A percentile compares a stretch with the other conserved stretches of the same genome.
Conservation (phyloP, 805 yeast species). For the Hyphopichia homilentoma region DNA sequence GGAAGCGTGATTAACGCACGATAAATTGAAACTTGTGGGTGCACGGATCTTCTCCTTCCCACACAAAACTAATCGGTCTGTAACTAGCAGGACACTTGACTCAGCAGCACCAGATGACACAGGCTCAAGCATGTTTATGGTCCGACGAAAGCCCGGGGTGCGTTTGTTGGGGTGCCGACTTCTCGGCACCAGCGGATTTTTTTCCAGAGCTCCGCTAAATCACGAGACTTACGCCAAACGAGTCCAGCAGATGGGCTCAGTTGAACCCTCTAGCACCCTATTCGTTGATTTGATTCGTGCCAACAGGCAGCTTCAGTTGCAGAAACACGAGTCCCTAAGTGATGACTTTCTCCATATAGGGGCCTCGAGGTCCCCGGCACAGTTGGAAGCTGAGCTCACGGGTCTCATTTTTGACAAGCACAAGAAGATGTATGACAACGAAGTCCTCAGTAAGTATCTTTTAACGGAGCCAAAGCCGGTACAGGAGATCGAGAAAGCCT, state of each 20-base stretch:
- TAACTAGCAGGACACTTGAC: too few relatives aligned
- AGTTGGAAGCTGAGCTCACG: slow-evolving; percentile 13
- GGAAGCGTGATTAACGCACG: slow-evolving; percentile 13
- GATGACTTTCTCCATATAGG: slow-evolving; percentile 10
- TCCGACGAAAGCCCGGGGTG: too few relatives aligned
- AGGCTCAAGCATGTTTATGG: too few relatives aligned
- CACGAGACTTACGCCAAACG: slow-evolving; percentile 21
- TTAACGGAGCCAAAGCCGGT: slow-evolving; percentile 15
- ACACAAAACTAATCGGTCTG: too few relatives aligned
- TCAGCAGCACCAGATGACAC: too few relatives aligned
- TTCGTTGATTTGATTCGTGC: slow-evolving; percentile 21
- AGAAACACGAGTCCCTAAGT: background rate
- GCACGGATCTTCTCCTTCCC: too few relatives aligned
- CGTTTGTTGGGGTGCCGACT: background rate
- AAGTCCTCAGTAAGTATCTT: slow-evolving; percentile 13
- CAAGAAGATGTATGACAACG: background rate
- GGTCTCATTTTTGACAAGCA: slow-evolving; percentile 5
- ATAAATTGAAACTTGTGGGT: too few relatives aligned
- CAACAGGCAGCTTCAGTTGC: slow-evolving; percentile 15
- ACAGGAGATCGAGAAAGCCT: slow-evolving; percentile 4
- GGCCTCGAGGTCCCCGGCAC: slow-evolving; percentile 9
- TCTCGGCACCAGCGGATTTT: slow-evolving; percentile 4
- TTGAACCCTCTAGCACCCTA: too few relatives aligned
- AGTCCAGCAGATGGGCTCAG: slow-evolving; percentile 6
- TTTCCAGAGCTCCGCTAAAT: slow-evolving; percentile 20